A percentile compares a stretch with the other conserved stretches of the same genome.
phyloP scores from a whole-genome alignment of 352 stramenopile species.

The Globisporangium lucens region DNA sequence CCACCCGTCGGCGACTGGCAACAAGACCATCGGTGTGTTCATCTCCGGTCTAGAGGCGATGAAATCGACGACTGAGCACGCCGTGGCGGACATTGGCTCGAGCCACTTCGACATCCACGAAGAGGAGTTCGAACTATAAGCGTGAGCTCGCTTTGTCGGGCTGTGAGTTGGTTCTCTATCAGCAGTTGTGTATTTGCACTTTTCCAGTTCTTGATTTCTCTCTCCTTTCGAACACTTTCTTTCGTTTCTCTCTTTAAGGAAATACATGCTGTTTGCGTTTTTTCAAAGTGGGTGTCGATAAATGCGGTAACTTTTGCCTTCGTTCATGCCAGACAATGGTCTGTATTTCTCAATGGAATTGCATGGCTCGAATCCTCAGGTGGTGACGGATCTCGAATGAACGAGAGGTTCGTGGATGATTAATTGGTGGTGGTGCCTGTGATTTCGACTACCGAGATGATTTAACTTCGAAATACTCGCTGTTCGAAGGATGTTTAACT shows the following conservation, averaged over 20 bases:
- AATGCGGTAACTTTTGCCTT: background rate
- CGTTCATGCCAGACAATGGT: background rate
- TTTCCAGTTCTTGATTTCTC: background rate
- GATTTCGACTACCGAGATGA: background rate
- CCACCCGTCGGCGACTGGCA: background rate
- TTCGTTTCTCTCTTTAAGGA: background rate
- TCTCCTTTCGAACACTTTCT: background rate
- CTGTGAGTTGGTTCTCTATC: background rate
- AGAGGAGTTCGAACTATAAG: conserved; percentile 2
- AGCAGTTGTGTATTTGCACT: background rate
- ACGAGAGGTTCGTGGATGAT: background rate
- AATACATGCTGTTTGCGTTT: background rate
- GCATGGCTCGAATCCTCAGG: background rate
- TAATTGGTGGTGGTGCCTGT: background rate
- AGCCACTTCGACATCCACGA: conserved; percentile 11
- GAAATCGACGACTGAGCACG: conserved; percentile 1
- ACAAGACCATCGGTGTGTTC: background rate
- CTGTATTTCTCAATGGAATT: background rate
- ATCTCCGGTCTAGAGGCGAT: background rate
- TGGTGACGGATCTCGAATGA: background rate
- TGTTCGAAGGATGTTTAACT: background rate
- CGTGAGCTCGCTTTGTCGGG: background rate
- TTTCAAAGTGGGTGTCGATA: background rate
- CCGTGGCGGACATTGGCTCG: conserved; percentile 5
- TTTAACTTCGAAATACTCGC: background rate